Conservation (phyloP, 139 green algal genomes). For the Bryopsis sp. region DNA sequence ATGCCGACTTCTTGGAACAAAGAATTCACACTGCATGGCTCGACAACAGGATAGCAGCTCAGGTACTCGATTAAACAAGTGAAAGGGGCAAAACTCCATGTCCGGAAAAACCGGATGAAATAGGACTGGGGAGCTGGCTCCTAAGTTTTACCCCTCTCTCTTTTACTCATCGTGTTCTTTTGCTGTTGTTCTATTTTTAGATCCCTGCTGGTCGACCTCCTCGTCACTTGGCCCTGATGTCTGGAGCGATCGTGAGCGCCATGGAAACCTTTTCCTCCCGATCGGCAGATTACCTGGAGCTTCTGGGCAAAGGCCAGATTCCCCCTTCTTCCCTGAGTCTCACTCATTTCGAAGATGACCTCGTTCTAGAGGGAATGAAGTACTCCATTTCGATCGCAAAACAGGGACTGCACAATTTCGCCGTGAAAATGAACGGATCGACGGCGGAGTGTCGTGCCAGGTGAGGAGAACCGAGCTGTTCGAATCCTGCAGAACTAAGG, state of each 20-base stretch:
- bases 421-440: conserved; percentile 40
- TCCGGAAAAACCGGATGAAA: neutral
- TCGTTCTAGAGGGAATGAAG: conserved; percentile 68
- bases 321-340: conserved; percentile 68
- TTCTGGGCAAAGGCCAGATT: conserved; percentile 91
- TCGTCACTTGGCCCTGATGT: conserved; percentile 88
- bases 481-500: no score
- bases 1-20: conserved; percentile 60
- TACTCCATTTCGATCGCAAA: conserved; percentile 56
- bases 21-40: conserved; percentile 93
- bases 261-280: conserved; percentile 35
- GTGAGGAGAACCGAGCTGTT: no score
- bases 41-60: conserved; percentile 80
- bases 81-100: neutral
- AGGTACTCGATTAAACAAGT: no score
- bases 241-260: conserved; percentile 59
- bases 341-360: conserved; percentile 37
- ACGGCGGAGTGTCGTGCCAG: conserved; percentile 64
- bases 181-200: conserved; percentile 4
- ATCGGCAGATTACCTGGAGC: conserved; percentile 78
- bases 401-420: conserved; percentile 22
- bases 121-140: neutral
- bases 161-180: neutral
- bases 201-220: conserved; percentile 43
- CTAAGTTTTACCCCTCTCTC: neutral